A percentile compares a stretch with the other conserved stretches of the same genome.
Evolutionary conservation across 2,329 filamentous ascomycete species (phyloP).

Genomic region (Scedosporium minutisporum): DNA sequence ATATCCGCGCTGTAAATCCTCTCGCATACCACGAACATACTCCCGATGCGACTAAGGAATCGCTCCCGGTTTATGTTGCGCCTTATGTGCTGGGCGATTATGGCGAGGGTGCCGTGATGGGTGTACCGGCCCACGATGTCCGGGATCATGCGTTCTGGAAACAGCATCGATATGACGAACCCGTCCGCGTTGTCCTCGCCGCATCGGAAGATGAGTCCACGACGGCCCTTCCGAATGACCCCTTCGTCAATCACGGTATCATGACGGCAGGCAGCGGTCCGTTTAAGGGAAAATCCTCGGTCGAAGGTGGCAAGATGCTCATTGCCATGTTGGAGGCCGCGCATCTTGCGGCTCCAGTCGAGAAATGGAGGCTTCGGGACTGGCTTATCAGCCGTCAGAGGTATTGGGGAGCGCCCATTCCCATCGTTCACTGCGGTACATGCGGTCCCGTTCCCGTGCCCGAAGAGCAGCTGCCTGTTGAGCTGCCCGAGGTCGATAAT

Average conservation of each 20-base stretch:
- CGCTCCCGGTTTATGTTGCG: slow-evolving; percentile 68
- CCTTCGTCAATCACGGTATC: slow-evolving; percentile 56
- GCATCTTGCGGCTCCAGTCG: slow-evolving; percentile 49
- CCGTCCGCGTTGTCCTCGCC: slow-evolving; percentile 54
- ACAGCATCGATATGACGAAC: slow-evolving; percentile 51
- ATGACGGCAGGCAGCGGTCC: slow-evolving; percentile 57
- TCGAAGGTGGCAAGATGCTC: slow-evolving; percentile 51
- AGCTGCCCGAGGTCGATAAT: slow-evolving; percentile 58
- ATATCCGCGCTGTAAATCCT: slow-evolving; percentile 55
- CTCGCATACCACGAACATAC: slow-evolving; percentile 45
- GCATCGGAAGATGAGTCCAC: slow-evolving; percentile 38
- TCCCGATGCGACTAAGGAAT: slow-evolving; percentile 40
- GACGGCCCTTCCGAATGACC: slow-evolving; percentile 33
- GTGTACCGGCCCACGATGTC: slow-evolving; percentile 75
- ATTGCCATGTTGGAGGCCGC: slow-evolving; percentile 45
- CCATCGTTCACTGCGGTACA: slow-evolving; percentile 68
- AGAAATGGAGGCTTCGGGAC: slow-evolving; percentile 74
- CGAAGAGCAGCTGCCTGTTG: slow-evolving; percentile 64
- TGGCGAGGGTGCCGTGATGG: slow-evolving; percentile 84
- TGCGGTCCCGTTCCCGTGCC: slow-evolving; percentile 78
- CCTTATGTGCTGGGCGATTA: slow-evolving; percentile 81
- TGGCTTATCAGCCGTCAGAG: slow-evolving; percentile 89
- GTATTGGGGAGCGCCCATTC: slow-evolving; percentile 87
- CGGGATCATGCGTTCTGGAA: slow-evolving; percentile 76
- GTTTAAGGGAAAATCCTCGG: slow-evolving; percentile 55